Evolutionary conservation across 148 eudicot genomes (phyloP), one percentile per base, ranked within the genome.

Genomic region (Camellia lanceoleosa): DNA sequence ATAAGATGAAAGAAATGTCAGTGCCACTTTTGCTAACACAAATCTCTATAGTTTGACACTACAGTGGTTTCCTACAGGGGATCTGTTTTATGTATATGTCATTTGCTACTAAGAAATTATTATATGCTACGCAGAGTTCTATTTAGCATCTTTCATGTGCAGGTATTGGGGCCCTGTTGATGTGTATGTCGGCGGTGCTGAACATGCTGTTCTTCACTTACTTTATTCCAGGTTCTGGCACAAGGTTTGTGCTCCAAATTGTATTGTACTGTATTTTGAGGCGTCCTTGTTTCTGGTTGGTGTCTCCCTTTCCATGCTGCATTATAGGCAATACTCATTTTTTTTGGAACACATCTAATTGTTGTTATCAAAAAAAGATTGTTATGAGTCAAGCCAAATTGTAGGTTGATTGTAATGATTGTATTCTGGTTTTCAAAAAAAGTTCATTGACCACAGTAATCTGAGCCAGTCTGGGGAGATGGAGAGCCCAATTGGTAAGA

Each of bases 201-300:
- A 93, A 85, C 99, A 96, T 90, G 98, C 99, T 71, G 99, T 96
- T 84, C 97, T 96, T 87, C 98, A 96, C 87, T 89, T 96, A 66
- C 98, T 96, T 71, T 96, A 96, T 87, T 88, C 99, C 12, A 88
- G 99, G 84, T 96, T 96, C 87, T 96, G 99, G 99, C 99, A 96
- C 89, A 96, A 96, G 99, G 99, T 92, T 69, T 71, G 77, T 67
- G 15, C 58, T 68, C 52, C 46, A 46, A 58, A 23, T 13, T n/a
- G 66, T 69, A 61, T 63, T 71, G n/a, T 58, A n/a, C 23, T 83
- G 52, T 64, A 56, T 58, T 19, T 5, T 7, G 15, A 44, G 23
- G 59, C 67, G 16, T 46, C 14, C 23, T 66, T 10, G 12, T 58
- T 19, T 10, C 41, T 74, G 23, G 18, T 54, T 63, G 70, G 63